Evolutionary conservation across 2,329 filamentous ascomycete genomes (phyloP).

Genomic region (Apiospora saccharicola): DNA sequence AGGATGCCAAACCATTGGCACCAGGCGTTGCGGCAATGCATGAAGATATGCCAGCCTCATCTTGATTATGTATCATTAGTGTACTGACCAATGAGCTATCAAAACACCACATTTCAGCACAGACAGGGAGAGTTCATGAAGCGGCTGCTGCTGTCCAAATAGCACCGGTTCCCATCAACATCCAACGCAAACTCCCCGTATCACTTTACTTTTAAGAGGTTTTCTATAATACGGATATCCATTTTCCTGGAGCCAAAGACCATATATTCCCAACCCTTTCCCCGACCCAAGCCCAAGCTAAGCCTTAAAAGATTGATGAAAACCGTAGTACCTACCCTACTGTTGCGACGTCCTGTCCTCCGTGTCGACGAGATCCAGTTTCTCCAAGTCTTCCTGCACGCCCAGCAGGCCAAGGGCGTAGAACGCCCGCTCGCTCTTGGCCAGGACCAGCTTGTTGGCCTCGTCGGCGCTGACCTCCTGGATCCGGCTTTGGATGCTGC

Average conservation of each 20-base stretch:
- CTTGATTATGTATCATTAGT: slow-evolving; percentile 25
- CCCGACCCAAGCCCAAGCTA: background rate
- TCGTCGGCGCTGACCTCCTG: slow-evolving; percentile 52
- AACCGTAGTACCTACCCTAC: no score
- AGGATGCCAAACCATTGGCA: background rate
- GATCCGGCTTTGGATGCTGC: slow-evolving; percentile 60
- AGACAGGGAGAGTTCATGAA: background rate
- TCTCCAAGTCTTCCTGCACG: slow-evolving; percentile 77
- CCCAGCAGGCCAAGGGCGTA: slow-evolving; percentile 82
- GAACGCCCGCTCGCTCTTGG: slow-evolving; percentile 68
- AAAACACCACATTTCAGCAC: background rate
- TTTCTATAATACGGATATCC: background rate
- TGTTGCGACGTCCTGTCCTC: slow-evolving; percentile 32
- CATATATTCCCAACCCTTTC: background rate
- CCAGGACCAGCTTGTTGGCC: slow-evolving; percentile 61
- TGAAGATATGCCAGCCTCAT: slow-evolving; percentile 14
- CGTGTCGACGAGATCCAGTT: slow-evolving; percentile 61
- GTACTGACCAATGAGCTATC: background rate
- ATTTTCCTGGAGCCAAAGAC: background rate
- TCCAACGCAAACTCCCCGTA: background rate
- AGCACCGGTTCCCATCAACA: background rate
- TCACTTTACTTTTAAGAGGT: background rate
- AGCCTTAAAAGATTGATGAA: background rate
- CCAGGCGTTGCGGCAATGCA: slow-evolving; percentile 1
- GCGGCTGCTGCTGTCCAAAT: background rate